A percentile compares a stretch with the other conserved stretches of the same genome.
phyloP scores from a whole-genome alignment of 805 yeast genomes.

The Wickerhamomyces chambardii region DNA sequence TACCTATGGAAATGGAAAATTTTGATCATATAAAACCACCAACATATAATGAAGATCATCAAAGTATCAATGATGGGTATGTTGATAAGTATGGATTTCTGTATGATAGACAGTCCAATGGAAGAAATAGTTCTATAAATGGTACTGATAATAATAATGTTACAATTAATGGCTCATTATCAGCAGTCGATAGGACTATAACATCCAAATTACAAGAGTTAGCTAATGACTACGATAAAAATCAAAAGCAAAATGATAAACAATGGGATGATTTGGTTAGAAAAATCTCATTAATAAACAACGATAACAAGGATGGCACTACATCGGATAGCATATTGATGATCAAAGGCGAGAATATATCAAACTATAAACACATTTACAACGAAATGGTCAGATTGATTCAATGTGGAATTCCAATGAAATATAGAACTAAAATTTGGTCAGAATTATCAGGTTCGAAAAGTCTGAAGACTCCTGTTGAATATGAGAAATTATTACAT shows the following conservation, averaged over 20 bases:
- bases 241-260: constrained; percentile 25
- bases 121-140: neutral
- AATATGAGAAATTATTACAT: constrained; percentile 26
- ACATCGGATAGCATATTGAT: constrained; percentile 25
- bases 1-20: constrained; percentile 35
- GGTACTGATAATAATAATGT: neutral
- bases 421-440: constrained; percentile 41
- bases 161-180: too few relatives aligned
- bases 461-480: constrained; percentile 34
- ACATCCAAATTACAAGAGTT: constrained; percentile 13
- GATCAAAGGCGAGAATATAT: constrained; percentile 27
- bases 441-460: constrained; percentile 44
- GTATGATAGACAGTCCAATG: constrained; percentile 19
- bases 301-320: constrained; percentile 8
- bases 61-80: constrained; percentile 10
- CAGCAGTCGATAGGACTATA: constrained; percentile 2
- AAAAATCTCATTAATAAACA: constrained; percentile 18
- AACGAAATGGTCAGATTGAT: constrained; percentile 27
- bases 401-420: constrained; percentile 37
- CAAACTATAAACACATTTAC: constrained; percentile 13
- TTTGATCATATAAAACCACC: constrained; percentile 23
- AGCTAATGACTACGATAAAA: constrained; percentile 34
- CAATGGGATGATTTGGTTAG: constrained; percentile 38
- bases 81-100: constrained; percentile 45
- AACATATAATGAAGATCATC: constrained; percentile 9